These are phyloP conservation scores for Phytopythium cucurbitacearum DNA, from an alignment of 352 stramenopile genomes.

Conservation along the genomic window DNA sequence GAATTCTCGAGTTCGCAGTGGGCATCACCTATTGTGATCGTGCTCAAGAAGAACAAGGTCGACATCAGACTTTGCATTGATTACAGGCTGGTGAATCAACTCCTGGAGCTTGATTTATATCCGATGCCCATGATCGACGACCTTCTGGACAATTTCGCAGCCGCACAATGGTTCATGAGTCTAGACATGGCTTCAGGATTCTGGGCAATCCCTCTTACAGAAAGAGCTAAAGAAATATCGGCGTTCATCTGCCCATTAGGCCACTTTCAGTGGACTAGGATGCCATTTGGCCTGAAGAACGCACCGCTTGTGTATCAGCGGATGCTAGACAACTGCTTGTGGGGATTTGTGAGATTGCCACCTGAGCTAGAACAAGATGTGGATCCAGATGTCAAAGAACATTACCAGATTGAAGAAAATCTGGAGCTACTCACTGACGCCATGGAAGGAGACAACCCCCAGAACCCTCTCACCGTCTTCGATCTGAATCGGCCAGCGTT, in stretches of 20 bases:
- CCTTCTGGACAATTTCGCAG: slow-evolving; percentile 14
- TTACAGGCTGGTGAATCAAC: slow-evolving; percentile 11
- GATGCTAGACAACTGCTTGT: slow-evolving; percentile 12
- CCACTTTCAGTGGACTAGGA: slow-evolving; percentile 15
- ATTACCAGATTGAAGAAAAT: neutral
- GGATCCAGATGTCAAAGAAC: slow-evolving; percentile 1
- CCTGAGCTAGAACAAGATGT: neutral
- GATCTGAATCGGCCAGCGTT: slow-evolving; percentile 5
- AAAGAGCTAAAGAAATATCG: slow-evolving; percentile 9
- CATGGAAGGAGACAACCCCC: neutral
- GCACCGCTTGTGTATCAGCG: slow-evolving; percentile 10
- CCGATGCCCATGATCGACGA: slow-evolving; percentile 17
- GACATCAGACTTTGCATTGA: slow-evolving; percentile 16
- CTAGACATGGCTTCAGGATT: slow-evolving; percentile 13
- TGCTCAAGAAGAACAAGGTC: slow-evolving; percentile 18
- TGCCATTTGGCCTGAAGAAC: slow-evolving; percentile 22
- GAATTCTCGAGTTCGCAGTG: slow-evolving; percentile 5
- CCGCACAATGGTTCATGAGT: slow-evolving; percentile 13
- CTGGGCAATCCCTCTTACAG: slow-evolving; percentile 15
- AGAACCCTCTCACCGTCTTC: slow-evolving; percentile 4
- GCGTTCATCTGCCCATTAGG: slow-evolving; percentile 18
- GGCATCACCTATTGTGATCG: slow-evolving; percentile 11
- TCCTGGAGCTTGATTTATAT: slow-evolving; percentile 13
- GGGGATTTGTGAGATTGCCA: slow-evolving; percentile 6
- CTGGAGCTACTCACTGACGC: neutral